Percentiles rank a stretch among this genome's conserved stretches.
phyloP scores from a whole-genome alignment of 129 eudicot species.

The Tagetes erecta region DNA sequence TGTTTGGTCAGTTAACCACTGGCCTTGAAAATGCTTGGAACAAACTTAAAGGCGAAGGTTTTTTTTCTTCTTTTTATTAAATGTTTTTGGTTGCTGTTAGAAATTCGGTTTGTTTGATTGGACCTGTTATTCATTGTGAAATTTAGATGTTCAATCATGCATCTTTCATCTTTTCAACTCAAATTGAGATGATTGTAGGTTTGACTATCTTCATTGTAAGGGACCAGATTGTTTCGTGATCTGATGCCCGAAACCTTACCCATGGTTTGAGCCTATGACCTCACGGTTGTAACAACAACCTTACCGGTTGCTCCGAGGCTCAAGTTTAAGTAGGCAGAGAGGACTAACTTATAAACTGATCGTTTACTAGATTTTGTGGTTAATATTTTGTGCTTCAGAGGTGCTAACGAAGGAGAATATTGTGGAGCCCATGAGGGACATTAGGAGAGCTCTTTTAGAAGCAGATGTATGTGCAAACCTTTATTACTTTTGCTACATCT shows the following conservation, averaged over 20 bases:
- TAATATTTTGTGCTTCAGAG: conserved; percentile 55
- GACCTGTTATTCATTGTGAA: background rate
- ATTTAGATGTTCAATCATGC: background rate
- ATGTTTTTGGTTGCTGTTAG: background rate
- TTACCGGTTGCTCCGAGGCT: too few relatives aligned
- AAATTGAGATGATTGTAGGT: background rate
- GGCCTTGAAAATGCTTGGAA: conserved; percentile 98
- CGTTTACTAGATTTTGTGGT: too few relatives aligned
- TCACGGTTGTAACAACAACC: too few relatives aligned
- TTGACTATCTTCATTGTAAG: background rate
- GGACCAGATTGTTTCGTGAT: too few relatives aligned
- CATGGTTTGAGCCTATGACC: too few relatives aligned
- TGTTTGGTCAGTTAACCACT: conserved; percentile 90
- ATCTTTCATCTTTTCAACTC: background rate
- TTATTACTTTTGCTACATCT: background rate
- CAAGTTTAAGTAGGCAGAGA: background rate
- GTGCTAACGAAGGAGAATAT: conserved; percentile 92
- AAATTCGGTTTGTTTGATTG: background rate
- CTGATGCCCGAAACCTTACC: too few relatives aligned
- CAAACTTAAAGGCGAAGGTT: conserved; percentile 94
- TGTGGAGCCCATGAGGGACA: conserved; percentile 96
- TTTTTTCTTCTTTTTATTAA: background rate
- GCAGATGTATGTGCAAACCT: conserved; percentile 70
- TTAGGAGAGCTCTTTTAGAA: conserved; percentile 93
- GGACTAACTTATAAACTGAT: too few relatives aligned